A percentile compares a stretch with the other conserved stretches of the same genome.
Evolutionary conservation across 768 basidiomycete species (phyloP).

Genomic region (Vishniacozyma victoriae): DNA sequence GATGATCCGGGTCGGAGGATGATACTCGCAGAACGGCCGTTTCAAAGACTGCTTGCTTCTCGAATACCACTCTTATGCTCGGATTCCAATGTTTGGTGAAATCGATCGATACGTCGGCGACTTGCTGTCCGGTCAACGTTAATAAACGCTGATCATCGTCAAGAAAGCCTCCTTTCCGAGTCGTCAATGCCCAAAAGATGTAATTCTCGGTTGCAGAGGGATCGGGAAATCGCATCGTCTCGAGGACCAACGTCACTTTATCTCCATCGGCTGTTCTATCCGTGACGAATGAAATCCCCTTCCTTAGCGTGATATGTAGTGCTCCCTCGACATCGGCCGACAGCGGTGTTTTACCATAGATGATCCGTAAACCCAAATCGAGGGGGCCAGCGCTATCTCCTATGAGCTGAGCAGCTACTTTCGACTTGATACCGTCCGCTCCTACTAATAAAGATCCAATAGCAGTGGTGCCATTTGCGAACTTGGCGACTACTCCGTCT

Average conservation of each 20-base stretch:
- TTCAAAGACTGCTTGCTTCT: not conserved
- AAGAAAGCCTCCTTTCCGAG: not conserved
- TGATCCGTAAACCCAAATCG: slow-evolving; percentile 8
- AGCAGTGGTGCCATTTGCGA: slow-evolving; percentile 11
- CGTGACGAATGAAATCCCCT: slow-evolving; percentile 7
- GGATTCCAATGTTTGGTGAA: slow-evolving; percentile 8
- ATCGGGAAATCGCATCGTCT: slow-evolving; percentile 17
- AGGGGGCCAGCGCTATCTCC: not conserved
- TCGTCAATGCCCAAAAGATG: slow-evolving; percentile 15
- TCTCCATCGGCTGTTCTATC: not conserved
- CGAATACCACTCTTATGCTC: slow-evolving; percentile 2
- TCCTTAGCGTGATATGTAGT: not conserved
- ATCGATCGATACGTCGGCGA: not conserved
- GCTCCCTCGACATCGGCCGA: not conserved
- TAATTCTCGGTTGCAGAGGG: slow-evolving; percentile 8
- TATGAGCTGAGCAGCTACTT: slow-evolving; percentile 8
- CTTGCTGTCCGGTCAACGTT: not conserved
- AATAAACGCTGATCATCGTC: not conserved
- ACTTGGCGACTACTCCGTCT: slow-evolving; percentile 7
- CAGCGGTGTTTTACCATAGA: slow-evolving; percentile 20
- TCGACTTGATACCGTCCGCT: slow-evolving; percentile 12
- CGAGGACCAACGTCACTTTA: slow-evolving; percentile 7
- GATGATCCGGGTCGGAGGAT: not conserved
- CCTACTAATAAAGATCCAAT: slow-evolving; percentile 17
- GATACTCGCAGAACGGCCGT: slow-evolving; percentile 10